These are phyloP conservation scores for Xylariaceae sp. DNA, from an alignment of 2,329 filamentous ascomycete species.

Conservation along the genomic window DNA sequence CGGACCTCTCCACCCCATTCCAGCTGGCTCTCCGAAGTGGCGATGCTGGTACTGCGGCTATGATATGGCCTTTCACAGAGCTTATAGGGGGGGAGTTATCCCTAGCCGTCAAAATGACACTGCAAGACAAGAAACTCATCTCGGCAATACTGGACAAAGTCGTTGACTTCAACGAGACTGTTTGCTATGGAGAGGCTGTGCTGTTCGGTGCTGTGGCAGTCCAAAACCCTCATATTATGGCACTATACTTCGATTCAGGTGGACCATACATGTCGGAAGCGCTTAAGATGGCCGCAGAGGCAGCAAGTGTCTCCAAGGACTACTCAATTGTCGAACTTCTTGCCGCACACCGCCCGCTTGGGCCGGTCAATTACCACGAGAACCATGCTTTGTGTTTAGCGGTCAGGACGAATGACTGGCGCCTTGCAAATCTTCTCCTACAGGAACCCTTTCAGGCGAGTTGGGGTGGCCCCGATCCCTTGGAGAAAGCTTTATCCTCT, in stretches of 20 bases:
- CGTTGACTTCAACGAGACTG: too few species aligned
- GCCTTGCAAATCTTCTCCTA: too few species aligned
- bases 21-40: conserved; percentile 5
- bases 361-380: conserved; percentile 1
- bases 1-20: conserved; percentile 1
- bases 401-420: too few species aligned
- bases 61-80: neutral
- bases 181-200: neutral
- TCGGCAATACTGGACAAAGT: too few species aligned
- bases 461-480: too few species aligned
- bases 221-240: neutral
- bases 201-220: conserved; percentile 4
- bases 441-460: too few species aligned
- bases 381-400: conserved; percentile 1
- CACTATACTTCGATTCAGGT: conserved; percentile 3
- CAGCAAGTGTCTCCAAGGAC: neutral
- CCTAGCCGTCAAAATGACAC: conserved; percentile 1
- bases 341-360: neutral
- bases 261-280: conserved; percentile 3
- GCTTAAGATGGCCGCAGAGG: conserved; percentile 1
- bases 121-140: too few species aligned
- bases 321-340: conserved; percentile 1
- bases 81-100: conserved; percentile 1
- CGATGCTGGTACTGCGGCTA: neutral
- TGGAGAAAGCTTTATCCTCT: too few species aligned